A percentile compares a stretch with the other conserved stretches of the same genome.
These are phyloP conservation scores for Pseudopithomyces chartarum DNA, from an alignment of 2,329 filamentous ascomycete species.

Conservation along the genomic window DNA sequence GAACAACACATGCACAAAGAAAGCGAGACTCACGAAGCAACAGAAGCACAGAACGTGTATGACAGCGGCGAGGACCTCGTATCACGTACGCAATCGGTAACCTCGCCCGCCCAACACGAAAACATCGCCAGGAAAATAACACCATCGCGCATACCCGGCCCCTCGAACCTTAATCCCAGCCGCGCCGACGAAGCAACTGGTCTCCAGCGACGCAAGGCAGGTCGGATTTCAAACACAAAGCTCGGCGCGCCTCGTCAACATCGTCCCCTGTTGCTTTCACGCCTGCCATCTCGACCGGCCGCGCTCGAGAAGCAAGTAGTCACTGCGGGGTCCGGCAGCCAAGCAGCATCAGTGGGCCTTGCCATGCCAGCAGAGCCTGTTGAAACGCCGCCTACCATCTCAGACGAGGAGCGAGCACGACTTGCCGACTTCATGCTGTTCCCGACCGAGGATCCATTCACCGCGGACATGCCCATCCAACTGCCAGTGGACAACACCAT, in stretches of 20 bases:
- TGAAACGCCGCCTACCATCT: not conserved
- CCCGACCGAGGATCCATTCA: conserved; percentile 1
- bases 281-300: not conserved
- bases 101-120: not conserved
- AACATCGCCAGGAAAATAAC: not conserved
- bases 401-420: not conserved
- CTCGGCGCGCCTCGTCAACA: not conserved
- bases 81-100: not conserved
- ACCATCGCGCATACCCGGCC: conserved; percentile 8
- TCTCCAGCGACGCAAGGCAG: conserved; percentile 1
- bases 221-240: conserved; percentile 7
- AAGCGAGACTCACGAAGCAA: not conserved
- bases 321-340: not conserved
- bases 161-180: not conserved
- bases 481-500: not conserved
- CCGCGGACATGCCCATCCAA: not conserved
- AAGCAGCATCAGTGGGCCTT: not conserved
- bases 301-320: not conserved
- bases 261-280: not conserved
- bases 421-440: conserved; percentile 2
- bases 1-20: not conserved
- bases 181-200: not conserved
- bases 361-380: not conserved
- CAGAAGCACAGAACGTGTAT: not conserved
- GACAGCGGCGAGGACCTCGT: not conserved